A percentile compares a stretch with the other conserved stretches of the same genome.
phyloP scores from a whole-genome alignment of 257 asterid species.

The Solanum corneliomulleri region DNA sequence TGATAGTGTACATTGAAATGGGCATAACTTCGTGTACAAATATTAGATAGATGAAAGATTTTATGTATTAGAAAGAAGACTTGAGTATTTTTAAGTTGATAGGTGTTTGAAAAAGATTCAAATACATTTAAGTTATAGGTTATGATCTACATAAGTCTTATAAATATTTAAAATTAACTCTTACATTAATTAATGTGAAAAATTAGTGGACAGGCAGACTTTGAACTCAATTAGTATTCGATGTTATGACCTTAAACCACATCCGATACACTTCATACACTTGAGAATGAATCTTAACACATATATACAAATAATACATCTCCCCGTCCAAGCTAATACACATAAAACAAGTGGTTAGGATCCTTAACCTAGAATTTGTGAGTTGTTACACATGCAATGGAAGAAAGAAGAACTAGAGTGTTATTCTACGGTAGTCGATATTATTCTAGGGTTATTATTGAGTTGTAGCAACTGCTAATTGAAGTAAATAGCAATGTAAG shows the following conservation, averaged over 20 bases:
- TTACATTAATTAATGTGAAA: neutral
- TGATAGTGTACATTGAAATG: neutral
- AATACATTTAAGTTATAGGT: neutral
- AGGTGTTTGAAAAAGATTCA: neutral
- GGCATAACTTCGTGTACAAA: neutral
- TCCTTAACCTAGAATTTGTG: no score
- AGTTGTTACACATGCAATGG: neutral
- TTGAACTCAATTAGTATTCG: neutral
- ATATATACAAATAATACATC: no score
- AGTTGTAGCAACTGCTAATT: neutral
- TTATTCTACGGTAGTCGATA: no score
- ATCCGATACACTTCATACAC: neutral
- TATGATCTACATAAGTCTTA: neutral
- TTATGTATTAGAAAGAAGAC: no score
- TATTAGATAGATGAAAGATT: neutral
- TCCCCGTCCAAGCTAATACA: no score
- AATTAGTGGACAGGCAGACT: neutral
- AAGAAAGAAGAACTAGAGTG: neutral
- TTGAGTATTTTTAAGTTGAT: no score
- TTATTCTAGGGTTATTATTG: neutral
- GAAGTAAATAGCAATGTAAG: neutral
- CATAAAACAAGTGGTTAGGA: no score
- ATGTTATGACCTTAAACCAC: neutral
- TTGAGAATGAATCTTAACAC: neutral
- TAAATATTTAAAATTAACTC: neutral